Conservation (phyloP, 176 grass and related monocot species). For the Saccharum officinarum region DNA sequence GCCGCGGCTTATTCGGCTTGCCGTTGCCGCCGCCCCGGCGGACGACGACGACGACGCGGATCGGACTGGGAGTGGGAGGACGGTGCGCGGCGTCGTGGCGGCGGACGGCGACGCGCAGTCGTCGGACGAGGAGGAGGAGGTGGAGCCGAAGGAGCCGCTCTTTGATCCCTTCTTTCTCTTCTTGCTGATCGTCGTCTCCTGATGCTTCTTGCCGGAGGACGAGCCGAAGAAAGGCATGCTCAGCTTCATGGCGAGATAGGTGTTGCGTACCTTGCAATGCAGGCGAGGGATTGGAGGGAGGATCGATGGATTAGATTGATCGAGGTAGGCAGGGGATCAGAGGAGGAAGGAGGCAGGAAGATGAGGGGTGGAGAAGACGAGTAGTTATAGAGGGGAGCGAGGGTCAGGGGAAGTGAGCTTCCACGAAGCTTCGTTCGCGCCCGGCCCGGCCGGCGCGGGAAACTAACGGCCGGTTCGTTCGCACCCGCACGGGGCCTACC, state of each 20-base stretch:
- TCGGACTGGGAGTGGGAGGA: neutral
- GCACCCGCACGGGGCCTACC: neutral
- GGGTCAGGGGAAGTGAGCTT: slow-evolving; percentile 30
- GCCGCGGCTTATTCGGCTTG: neutral
- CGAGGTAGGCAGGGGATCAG: neutral
- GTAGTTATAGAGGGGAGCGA: neutral
- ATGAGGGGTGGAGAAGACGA: slow-evolving; percentile 1
- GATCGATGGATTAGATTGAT: neutral
- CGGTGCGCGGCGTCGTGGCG: slow-evolving; percentile 29
- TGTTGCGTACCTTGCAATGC: neutral
- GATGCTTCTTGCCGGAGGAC: neutral
- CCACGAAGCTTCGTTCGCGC: slow-evolving; percentile 39
- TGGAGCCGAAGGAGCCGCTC: slow-evolving; percentile 31
- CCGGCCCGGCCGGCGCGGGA: slow-evolving; percentile 14
- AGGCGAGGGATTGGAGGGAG: neutral
- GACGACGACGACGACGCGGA: neutral
- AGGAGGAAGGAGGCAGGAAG: slow-evolving; percentile 3
- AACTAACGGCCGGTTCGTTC: slow-evolving; percentile 16
- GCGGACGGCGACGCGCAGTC: neutral
- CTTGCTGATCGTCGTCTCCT: neutral
- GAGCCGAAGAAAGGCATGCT: slow-evolving; percentile 8
- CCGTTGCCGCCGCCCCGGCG: too few species aligned
- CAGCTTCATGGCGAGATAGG: slow-evolving; percentile 29
- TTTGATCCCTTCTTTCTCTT: neutral
- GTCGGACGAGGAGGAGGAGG: slow-evolving; percentile 10